These are phyloP conservation scores for Zopfochytrium polystomum DNA, from an alignment of 371 early-diverging fungal genomes.

Conservation along the genomic window DNA sequence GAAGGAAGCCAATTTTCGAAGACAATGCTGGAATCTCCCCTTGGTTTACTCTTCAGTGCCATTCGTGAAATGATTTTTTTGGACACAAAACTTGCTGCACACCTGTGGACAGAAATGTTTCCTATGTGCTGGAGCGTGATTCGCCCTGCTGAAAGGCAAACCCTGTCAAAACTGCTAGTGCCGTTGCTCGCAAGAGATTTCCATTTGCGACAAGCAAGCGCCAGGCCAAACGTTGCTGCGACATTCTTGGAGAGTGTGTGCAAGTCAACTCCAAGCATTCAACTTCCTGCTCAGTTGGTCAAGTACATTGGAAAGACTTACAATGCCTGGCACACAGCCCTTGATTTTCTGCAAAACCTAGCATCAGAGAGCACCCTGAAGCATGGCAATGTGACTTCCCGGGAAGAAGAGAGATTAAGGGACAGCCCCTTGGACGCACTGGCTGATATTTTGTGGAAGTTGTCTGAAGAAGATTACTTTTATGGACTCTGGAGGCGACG, in stretches of 20 bases:
- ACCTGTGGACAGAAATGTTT: slow-evolving; percentile 86
- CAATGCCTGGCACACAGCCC: slow-evolving; percentile 86
- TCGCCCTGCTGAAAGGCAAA: slow-evolving; percentile 71
- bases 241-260: slow-evolving; percentile 80
- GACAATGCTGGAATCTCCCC: neutral
- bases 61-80: slow-evolving; percentile 61
- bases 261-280: slow-evolving; percentile 65
- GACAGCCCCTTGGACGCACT: slow-evolving; percentile 88
- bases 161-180: slow-evolving; percentile 75
- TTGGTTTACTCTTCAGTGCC: slow-evolving; percentile 40
- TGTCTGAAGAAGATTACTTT: slow-evolving; percentile 88
- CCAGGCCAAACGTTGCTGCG: slow-evolving; percentile 90
- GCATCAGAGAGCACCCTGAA: slow-evolving; percentile 8
- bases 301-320: slow-evolving; percentile 87
- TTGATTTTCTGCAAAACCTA: slow-evolving; percentile 59
- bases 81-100: slow-evolving; percentile 64
- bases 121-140: slow-evolving; percentile 79
- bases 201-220: slow-evolving; percentile 73
- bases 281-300: slow-evolving; percentile 88
- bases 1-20: neutral
- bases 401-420: slow-evolving; percentile 84
- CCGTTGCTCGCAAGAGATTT: slow-evolving; percentile 86
- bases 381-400: slow-evolving; percentile 37
- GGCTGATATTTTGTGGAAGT: slow-evolving; percentile 70
- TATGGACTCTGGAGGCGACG: slow-evolving; percentile 92